Conservation (phyloP, 345 rosid species). For the Arabis hirsuta region DNA sequence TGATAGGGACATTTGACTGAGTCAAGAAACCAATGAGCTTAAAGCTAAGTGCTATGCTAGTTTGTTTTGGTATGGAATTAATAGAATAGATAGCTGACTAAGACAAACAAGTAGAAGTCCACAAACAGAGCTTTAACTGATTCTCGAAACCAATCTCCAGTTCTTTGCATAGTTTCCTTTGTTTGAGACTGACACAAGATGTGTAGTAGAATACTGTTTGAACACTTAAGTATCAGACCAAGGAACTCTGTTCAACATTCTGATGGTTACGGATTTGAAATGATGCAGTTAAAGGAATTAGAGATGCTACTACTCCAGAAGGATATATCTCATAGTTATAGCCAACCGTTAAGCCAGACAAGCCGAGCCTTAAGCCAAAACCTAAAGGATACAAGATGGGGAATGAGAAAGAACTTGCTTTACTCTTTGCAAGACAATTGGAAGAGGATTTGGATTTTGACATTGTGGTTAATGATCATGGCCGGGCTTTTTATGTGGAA, state of each 20-base stretch:
- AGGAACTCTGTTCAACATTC: slow-evolving; percentile 16
- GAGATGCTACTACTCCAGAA: slow-evolving; percentile 89
- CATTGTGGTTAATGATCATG: slow-evolving; percentile 78
- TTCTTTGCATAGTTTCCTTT: background rate
- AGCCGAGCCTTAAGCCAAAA: slow-evolving; percentile 95
- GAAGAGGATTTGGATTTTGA: slow-evolving; percentile 85
- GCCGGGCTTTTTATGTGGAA: slow-evolving; percentile 79
- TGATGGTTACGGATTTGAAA: slow-evolving; percentile 14
- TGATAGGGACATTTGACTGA: slow-evolving; percentile 35
- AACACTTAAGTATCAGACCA: background rate
- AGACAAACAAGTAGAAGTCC: slow-evolving; percentile 22
- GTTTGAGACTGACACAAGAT: slow-evolving; percentile 9
- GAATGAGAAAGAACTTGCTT: slow-evolving; percentile 50
- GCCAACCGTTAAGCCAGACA: slow-evolving; percentile 90
- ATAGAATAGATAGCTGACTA: slow-evolving; percentile 14
- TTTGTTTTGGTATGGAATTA: background rate
- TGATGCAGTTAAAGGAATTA: slow-evolving; percentile 80
- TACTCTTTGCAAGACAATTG: slow-evolving; percentile 80
- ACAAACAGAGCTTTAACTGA: background rate
- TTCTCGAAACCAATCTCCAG: background rate
- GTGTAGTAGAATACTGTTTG: background rate
- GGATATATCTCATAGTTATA: slow-evolving; percentile 81
- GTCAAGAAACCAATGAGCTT: slow-evolving; percentile 38
- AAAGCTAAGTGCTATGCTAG: slow-evolving; percentile 32
- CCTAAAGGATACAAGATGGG: slow-evolving; percentile 65